Conservation (phyloP, 2,329 filamentous ascomycete species). For the Fusarium incarnatum region DNA sequence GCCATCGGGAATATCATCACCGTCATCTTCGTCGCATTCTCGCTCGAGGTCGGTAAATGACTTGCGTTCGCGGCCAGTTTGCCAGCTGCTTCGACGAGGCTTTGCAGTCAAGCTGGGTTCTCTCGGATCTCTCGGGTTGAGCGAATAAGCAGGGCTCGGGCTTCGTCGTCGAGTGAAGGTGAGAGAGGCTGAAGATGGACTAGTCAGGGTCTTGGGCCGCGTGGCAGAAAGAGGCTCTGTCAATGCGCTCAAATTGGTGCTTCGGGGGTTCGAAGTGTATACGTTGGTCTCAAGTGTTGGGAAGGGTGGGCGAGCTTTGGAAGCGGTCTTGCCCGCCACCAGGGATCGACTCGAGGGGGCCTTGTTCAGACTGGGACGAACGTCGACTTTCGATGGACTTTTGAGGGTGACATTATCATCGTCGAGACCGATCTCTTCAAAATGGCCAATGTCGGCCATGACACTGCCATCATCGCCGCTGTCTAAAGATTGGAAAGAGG, state of each 20-base stretch:
- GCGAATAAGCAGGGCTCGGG: conserved; percentile 62
- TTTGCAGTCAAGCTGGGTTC: conserved; percentile 55
- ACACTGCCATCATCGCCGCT: conserved; percentile 79
- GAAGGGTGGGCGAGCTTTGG: conserved; percentile 57
- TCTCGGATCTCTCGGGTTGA: conserved; percentile 59
- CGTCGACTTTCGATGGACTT: conserved; percentile 58
- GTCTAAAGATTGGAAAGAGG: conserved; percentile 83
- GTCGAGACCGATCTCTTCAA: conserved; percentile 92
- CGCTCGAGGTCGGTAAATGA: conserved; percentile 77
- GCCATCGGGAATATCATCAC: conserved; percentile 82
- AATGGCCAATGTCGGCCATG: conserved; percentile 80
- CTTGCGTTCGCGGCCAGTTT: conserved; percentile 73
- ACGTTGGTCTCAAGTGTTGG: conserved; percentile 60
- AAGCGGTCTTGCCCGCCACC: conserved; percentile 47
- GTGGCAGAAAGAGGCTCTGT: conserved; percentile 51
- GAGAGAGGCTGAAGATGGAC: conserved; percentile 53
- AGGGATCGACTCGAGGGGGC: conserved; percentile 47
- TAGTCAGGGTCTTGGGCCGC: conserved; percentile 45
- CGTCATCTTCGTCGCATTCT: conserved; percentile 81
- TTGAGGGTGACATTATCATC: conserved; percentile 67
- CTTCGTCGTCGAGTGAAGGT: conserved; percentile 59
- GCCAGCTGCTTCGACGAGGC: conserved; percentile 76
- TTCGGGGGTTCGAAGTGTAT: conserved; percentile 62
- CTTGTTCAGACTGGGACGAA: conserved; percentile 50
- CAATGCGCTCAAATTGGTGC: conserved; percentile 58